Evolutionary conservation across 1,139 yeast genomes (phyloP).

Genomic region (Citeromyces hawaiiensis): DNA sequence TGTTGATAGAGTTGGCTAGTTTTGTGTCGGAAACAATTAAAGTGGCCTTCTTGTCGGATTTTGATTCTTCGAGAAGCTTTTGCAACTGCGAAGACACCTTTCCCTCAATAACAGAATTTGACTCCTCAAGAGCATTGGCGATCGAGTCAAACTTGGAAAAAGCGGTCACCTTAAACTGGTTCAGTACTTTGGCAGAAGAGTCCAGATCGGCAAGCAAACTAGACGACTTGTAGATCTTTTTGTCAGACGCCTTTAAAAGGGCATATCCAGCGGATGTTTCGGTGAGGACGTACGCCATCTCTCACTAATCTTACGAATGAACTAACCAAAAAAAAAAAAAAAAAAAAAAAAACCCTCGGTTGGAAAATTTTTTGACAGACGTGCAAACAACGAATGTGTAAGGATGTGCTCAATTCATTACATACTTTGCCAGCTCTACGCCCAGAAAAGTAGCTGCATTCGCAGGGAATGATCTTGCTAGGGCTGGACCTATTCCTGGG

Average conservation of each 20-base stretch:
- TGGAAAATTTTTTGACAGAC: background rate
- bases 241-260: slow-evolving; percentile 90
- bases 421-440: slow-evolving; percentile 74
- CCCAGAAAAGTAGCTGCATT: slow-evolving; percentile 97
- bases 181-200: slow-evolving; percentile 68
- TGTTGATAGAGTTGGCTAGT: slow-evolving; percentile 95
- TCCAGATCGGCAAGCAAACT: slow-evolving; percentile 65
- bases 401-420: slow-evolving; percentile 25
- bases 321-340: background rate
- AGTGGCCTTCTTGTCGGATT: slow-evolving; percentile 81
- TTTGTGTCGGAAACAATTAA: slow-evolving; percentile 89
- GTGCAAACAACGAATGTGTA: background rate
- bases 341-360: background rate
- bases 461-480: slow-evolving; percentile 92
- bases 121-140: slow-evolving; percentile 96
- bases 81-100: slow-evolving; percentile 86
- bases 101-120: slow-evolving; percentile 96
- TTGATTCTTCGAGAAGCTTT: slow-evolving; percentile 76
- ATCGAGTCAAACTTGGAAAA: slow-evolving; percentile 99
- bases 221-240: slow-evolving; percentile 84
- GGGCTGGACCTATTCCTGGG: slow-evolving; percentile 96
- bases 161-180: slow-evolving; percentile 82
- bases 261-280: slow-evolving; percentile 99
- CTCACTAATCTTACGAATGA: slow-evolving; percentile 2
- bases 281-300: slow-evolving; percentile 88